phyloP scores from a whole-genome alignment of 345 rosid species.

The Atalantia buxifolia region DNA sequence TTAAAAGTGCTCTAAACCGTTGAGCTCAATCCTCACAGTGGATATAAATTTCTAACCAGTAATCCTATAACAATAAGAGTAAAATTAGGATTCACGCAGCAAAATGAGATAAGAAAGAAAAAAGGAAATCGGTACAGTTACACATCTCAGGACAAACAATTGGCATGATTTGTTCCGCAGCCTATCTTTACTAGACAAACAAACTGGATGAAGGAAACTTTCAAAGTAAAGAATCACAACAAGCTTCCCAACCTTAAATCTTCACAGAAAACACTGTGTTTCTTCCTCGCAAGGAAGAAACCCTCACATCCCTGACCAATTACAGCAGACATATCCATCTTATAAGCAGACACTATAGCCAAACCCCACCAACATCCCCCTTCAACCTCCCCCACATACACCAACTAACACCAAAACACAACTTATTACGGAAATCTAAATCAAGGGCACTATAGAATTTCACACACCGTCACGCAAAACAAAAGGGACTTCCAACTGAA shows the following conservation, averaged over 20 bases:
- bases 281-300: background rate
- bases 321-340: background rate
- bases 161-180: background rate
- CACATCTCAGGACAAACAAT: background rate
- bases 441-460: background rate
- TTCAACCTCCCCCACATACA: background rate
- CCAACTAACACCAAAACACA: background rate
- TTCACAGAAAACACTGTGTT: background rate
- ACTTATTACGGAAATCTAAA: background rate
- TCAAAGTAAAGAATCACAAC: background rate
- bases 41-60: constrained; percentile 3
- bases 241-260: background rate
- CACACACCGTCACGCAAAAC: background rate
- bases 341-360: background rate
- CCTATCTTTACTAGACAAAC: background rate
- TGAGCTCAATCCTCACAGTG: background rate
- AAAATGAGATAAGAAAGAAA: background rate
- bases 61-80: background rate
- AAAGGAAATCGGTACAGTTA: background rate
- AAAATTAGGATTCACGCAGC: background rate
- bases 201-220: background rate
- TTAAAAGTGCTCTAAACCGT: background rate
- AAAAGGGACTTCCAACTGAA: background rate
- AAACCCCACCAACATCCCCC: background rate
- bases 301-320: background rate